A percentile compares a stretch with the other conserved stretches of the same genome.
Conservation (phyloP, 805 yeast genomes). For the Yamadazyma nakazawae region DNA sequence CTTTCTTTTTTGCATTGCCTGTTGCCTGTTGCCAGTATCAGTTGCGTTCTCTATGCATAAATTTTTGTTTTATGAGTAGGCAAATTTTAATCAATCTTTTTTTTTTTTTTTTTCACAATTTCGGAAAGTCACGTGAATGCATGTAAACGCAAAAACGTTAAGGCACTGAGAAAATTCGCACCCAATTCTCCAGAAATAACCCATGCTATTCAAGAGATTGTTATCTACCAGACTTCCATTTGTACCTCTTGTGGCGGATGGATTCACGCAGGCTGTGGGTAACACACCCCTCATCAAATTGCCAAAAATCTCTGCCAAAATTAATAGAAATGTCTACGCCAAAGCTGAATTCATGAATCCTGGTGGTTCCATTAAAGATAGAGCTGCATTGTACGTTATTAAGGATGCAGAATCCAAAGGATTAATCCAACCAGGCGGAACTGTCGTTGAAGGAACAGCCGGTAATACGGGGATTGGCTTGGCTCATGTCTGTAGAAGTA, state of each 20-base stretch:
- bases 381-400: constrained; percentile 78
- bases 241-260: constrained; percentile 66
- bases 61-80: too few species aligned
- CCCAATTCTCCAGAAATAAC: background rate
- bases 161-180: background rate
- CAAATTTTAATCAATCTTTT: too few species aligned
- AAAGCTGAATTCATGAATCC: constrained; percentile 94
- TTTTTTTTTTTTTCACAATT: background rate
- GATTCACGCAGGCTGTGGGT: constrained; percentile 85
- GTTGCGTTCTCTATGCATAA: too few species aligned
- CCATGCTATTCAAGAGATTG: constrained; percentile 13
- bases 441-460: constrained; percentile 90
- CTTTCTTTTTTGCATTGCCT: too few species aligned
- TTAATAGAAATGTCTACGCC: constrained; percentile 57
- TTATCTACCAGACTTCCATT: constrained; percentile 40
- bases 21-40: too few species aligned
- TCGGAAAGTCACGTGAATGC: constrained; percentile 2
- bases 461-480: constrained; percentile 95
- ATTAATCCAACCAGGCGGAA: constrained; percentile 68
- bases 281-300: constrained; percentile 73
- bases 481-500: constrained; percentile 74
- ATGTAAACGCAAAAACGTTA: background rate
- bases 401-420: constrained; percentile 76
- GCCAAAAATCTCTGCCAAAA: constrained; percentile 21
- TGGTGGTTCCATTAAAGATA: constrained; percentile 88